A percentile compares a stretch with the other conserved stretches of the same genome.
Evolutionary conservation across 768 basidiomycete species (phyloP).

Genomic region (Tylopilus intermedius): DNA sequence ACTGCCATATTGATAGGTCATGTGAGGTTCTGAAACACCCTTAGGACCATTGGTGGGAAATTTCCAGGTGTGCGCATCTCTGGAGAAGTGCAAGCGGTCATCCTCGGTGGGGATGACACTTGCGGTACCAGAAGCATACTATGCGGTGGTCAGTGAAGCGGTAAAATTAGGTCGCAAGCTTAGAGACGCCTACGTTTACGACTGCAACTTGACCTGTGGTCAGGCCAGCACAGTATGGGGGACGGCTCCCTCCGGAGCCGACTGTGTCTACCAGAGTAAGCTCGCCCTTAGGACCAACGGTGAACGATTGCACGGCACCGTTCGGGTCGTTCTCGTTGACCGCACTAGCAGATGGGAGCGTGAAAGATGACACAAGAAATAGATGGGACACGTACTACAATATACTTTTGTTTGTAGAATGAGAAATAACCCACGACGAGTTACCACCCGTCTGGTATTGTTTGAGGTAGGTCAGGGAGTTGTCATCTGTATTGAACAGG

Average conservation of each 20-base stretch:
- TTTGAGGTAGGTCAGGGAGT: constrained; percentile 42
- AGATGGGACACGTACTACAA: constrained; percentile 47
- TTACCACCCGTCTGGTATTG: constrained; percentile 41
- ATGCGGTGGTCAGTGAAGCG: not conserved
- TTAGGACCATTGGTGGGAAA: constrained; percentile 39
- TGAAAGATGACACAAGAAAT: not conserved
- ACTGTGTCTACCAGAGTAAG: constrained; percentile 45
- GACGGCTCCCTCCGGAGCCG: constrained; percentile 46
- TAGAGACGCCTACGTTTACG: constrained; percentile 42
- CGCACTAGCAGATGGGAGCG: constrained; percentile 37
- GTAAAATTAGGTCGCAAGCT: not conserved
- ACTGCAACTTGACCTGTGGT: constrained; percentile 56
- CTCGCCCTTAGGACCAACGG: constrained; percentile 39
- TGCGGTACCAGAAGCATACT: constrained; percentile 55
- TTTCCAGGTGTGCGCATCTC: constrained; percentile 39
- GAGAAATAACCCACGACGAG: constrained; percentile 57
- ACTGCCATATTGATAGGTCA: constrained; percentile 49
- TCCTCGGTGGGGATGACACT: constrained; percentile 45
- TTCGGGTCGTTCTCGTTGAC: constrained; percentile 45
- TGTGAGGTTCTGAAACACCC: constrained; percentile 57
- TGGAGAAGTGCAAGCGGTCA: constrained; percentile 33
- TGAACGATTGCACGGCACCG: constrained; percentile 53
- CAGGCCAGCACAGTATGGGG: constrained; percentile 48
- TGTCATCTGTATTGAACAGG: constrained; percentile 50
- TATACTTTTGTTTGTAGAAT: constrained; percentile 53